A percentile compares a stretch with the other conserved stretches of the same genome.
Conservation (phyloP, 352 stramenopile species). For the Peronospora destructor region DNA sequence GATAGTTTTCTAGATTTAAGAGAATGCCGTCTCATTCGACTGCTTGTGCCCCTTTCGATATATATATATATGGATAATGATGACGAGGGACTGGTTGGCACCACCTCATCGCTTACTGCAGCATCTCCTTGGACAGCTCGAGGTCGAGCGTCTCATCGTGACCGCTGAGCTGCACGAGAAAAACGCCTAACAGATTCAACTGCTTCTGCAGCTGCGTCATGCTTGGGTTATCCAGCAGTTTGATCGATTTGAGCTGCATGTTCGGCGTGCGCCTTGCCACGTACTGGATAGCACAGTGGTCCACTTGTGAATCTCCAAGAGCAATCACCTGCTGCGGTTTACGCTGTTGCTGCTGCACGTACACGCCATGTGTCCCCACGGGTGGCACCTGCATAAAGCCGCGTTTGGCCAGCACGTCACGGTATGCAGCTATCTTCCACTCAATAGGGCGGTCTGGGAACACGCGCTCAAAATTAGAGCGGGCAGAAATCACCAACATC, state of each 20-base stretch:
- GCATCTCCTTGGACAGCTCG: constrained; percentile 62
- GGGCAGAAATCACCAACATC: constrained; percentile 63
- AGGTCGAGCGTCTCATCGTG: constrained; percentile 66
- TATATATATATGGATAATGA: constrained; percentile 24
- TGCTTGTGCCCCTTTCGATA: constrained; percentile 16
- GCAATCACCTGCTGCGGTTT: constrained; percentile 57
- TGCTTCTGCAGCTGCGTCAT: constrained; percentile 74
- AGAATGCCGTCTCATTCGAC: neutral
- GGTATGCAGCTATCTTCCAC: constrained; percentile 76
- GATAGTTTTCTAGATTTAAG: neutral
- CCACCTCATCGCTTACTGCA: constrained; percentile 30
- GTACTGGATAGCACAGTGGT: constrained; percentile 67
- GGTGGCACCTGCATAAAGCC: constrained; percentile 18
- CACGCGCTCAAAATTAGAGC: constrained; percentile 48
- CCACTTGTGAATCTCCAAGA: constrained; percentile 60
- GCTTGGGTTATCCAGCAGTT: constrained; percentile 68
- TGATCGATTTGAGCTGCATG: constrained; percentile 66
- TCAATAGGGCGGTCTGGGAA: constrained; percentile 59
- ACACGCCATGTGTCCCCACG: constrained; percentile 16
- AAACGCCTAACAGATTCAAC: constrained; percentile 48
- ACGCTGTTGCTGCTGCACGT: constrained; percentile 24
- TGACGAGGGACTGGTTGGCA: neutral
- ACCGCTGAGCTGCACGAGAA: constrained; percentile 51
- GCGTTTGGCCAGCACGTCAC: constrained; percentile 41
- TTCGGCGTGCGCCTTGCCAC: constrained; percentile 42